These are phyloP conservation scores for Podaxis rugospora DNA, from an alignment of 768 basidiomycete species.

Conservation along the genomic window DNA sequence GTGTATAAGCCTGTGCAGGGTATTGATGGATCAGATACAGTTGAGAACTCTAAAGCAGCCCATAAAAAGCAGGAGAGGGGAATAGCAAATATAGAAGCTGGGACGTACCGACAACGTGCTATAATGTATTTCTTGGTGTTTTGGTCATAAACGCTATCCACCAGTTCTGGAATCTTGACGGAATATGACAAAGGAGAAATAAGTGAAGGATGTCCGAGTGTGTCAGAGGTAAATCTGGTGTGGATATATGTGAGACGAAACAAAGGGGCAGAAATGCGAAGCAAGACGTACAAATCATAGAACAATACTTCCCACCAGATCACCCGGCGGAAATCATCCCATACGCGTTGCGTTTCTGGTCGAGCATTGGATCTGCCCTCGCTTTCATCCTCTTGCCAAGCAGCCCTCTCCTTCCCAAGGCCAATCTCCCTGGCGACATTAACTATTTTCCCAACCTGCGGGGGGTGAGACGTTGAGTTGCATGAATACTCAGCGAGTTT, in stretches of 20 bases:
- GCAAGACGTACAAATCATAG: constrained; percentile 66
- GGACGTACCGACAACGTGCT: constrained; percentile 18
- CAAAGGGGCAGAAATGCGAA: constrained; percentile 1
- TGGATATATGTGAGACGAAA: constrained; percentile 1
- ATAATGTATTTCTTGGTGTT: constrained; percentile 3
- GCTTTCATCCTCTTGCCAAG: constrained; percentile 27
- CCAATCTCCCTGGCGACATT: constrained; percentile 63
- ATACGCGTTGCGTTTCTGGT: not conserved
- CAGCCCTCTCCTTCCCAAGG: constrained; percentile 50
- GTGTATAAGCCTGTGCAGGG: constrained; percentile 45
- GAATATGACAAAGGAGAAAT: constrained; percentile 53
- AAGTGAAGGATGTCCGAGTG: constrained; percentile 57
- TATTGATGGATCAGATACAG: not conserved
- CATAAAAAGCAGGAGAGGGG: not conserved
- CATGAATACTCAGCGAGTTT: too few relatives aligned
- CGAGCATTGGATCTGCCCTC: constrained; percentile 14
- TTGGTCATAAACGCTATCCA: constrained; percentile 17
- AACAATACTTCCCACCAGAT: constrained; percentile 81
- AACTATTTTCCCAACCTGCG: constrained; percentile 65
- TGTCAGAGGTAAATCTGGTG: constrained; percentile 65
- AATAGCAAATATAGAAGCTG: not conserved
- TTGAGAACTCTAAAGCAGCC: not conserved
- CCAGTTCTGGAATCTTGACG: constrained; percentile 51
- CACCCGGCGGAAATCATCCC: constrained; percentile 28
- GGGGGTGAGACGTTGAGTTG: not conserved